Percentiles rank a stretch among this genome's conserved stretches.
Evolutionary conservation across 495 filamentous ascomycete species (phyloP).

Genomic region (Aspergillus baeticus): DNA sequence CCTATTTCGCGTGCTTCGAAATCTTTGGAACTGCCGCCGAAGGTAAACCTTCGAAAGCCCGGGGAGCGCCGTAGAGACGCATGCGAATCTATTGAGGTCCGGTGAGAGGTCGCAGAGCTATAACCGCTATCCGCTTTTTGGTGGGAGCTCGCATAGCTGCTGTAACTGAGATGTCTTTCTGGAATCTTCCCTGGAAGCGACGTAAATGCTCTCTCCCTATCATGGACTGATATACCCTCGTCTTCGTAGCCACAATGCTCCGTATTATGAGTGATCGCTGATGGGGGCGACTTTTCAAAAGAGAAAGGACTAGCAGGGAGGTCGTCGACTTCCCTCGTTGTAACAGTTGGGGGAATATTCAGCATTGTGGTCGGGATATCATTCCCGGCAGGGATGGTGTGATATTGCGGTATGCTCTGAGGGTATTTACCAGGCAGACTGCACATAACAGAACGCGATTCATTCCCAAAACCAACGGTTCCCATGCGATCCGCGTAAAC

Average conservation of each 20-base stretch:
- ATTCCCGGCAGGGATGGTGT: background rate
- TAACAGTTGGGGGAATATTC: constrained; percentile 18
- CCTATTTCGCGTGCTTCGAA: constrained; percentile 1
- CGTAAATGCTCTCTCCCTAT: constrained; percentile 14
- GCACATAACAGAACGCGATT: background rate
- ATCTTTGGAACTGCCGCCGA: constrained; percentile 10
- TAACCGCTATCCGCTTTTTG: constrained; percentile 45
- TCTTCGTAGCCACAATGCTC: constrained; percentile 25
- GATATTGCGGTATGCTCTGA: background rate
- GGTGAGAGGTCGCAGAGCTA: constrained; percentile 37
- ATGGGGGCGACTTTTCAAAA: constrained; percentile 36
- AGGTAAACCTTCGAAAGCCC: constrained; percentile 12
- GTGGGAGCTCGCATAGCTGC: constrained; percentile 23
- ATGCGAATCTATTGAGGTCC: constrained; percentile 32
- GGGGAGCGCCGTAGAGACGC: constrained; percentile 15
- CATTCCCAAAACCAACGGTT: background rate
- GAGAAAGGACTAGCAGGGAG: constrained; percentile 38
- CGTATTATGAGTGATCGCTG: constrained; percentile 7
- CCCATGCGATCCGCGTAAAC: background rate
- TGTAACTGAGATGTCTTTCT: constrained; percentile 3
- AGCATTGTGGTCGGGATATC: constrained; percentile 13
- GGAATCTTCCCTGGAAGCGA: background rate
- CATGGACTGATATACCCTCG: constrained; percentile 30
- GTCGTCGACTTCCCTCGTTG: constrained; percentile 25
- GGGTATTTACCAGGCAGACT: background rate